Conservation (phyloP, 2,329 filamentous ascomycete genomes). For the Pseudonectria buxi region DNA sequence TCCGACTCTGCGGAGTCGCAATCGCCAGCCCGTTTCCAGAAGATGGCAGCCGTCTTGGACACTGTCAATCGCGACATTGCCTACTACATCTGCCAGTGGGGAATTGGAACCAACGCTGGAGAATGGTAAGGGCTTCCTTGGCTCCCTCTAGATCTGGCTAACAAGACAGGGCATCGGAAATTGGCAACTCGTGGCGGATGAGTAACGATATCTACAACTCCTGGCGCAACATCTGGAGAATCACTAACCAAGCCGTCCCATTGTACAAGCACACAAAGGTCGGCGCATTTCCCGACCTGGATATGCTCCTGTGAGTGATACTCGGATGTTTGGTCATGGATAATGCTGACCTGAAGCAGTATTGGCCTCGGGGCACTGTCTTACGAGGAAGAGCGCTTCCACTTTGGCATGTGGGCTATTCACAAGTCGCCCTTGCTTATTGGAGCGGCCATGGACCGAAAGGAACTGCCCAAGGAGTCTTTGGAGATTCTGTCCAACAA, state of each 20-base stretch:
- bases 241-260: conserved; percentile 44
- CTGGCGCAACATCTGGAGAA: conserved; percentile 46
- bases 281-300: conserved; percentile 45
- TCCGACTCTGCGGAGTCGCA: conserved; percentile 31
- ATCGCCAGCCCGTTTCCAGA: conserved; percentile 35
- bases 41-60: conserved; percentile 38
- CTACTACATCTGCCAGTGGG: conserved; percentile 49
- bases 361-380: conserved; percentile 41
- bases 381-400: conserved; percentile 41
- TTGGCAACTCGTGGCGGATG: conserved; percentile 44
- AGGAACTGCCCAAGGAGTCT: conserved; percentile 31
- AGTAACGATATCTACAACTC: conserved; percentile 47
- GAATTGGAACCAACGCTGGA: conserved; percentile 39
- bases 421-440: conserved; percentile 45
- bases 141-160: rapidly evolving
- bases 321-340: rapidly evolving
- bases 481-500: conserved; percentile 40
- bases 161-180: conserved; percentile 29
- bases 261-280: conserved; percentile 36
- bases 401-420: conserved; percentile 47
- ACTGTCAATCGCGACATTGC: conserved; percentile 34
- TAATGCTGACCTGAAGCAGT: conserved; percentile 15
- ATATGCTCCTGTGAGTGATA: conserved; percentile 40
- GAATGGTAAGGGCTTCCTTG: conserved; percentile 27
- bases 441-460: conserved; percentile 35